Evolutionary conservation across 257 asterid species (phyloP).

Genomic region (Lycium barbarum): DNA sequence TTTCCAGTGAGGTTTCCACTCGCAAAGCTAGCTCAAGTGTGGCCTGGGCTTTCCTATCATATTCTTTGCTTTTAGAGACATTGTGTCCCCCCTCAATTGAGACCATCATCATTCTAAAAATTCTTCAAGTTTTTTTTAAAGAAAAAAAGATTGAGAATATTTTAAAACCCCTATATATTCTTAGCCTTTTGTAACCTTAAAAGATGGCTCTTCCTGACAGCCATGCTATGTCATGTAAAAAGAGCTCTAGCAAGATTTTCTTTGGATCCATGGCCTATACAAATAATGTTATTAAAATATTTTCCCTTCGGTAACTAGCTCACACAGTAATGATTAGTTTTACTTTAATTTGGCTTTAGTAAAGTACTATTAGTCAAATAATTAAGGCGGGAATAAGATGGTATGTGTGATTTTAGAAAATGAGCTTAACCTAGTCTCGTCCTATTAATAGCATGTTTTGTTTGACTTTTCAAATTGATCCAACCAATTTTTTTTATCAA

Average conservation of each 20-base stretch:
- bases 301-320: background rate
- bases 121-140: constrained; percentile 8
- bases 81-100: constrained; percentile 60
- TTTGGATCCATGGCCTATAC: background rate
- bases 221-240: constrained; percentile 33
- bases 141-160: constrained; percentile 28
- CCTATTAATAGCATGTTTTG: background rate
- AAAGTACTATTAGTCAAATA: background rate
- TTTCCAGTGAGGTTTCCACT: constrained; percentile 64
- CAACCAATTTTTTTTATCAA: background rate
- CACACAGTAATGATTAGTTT: background rate
- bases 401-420: background rate
- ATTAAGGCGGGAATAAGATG: background rate
- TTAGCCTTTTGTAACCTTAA: constrained; percentile 31
- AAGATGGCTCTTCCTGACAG: constrained; percentile 42
- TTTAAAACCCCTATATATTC: too few relatives aligned
- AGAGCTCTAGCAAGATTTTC: constrained; percentile 12
- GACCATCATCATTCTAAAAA: constrained; percentile 54
- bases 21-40: constrained; percentile 39
- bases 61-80: constrained; percentile 59
- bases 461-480: background rate
- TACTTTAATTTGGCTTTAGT: background rate
- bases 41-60: constrained; percentile 44
- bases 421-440: background rate
- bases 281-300: too few relatives aligned